Base-by-base conservation (phyloP, 306 rosid species). In the Cyclanthera cordifolia region DNA sequence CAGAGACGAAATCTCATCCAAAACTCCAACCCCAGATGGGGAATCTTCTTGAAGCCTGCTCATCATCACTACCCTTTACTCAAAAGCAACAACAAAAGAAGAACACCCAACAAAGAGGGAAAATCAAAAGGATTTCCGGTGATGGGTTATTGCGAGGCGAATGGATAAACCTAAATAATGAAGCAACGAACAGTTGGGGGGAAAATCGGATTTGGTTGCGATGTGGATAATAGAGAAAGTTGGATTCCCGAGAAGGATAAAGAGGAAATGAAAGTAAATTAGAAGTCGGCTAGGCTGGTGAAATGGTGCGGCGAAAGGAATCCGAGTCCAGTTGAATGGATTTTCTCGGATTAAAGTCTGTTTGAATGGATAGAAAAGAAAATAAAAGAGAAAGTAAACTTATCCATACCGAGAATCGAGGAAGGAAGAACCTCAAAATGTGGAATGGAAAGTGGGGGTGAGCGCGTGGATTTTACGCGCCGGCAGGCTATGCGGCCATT, bases 61-160 rank as follows among this genome's bases (percentile, higher is more conserved):
- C 95, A 73, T 79, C 95, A 71, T 89, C 86, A 75, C 80, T 11
- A 60, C n/a, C n/a, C n/a, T n/a, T n/a, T n/a, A n/a, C n/a, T n/a
- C n/a, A n/a, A n/a, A n/a, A n/a, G n/a, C n/a, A n/a, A n/a, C n/a
- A n/a, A n/a, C n/a, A n/a, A n/a, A n/a, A n/a, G n/a, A n/a, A n/a
- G n/a, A n/a, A n/a, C n/a, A n/a, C n/a, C n/a, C n/a, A 25, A 6
- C 12, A 6, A 11, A 32, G 8, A 34, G 15, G 3, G 25, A n/a
- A 60, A 27, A 27, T 27, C 30, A 27, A 3, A 27, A n/a, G 3
- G 4, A 17, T 9, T 3, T 19, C 6, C 14, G 19, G 12, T 1
- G 11, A 27, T 4, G 60, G 71, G 69, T 71, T 27, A 67, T 63
- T 56, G 61, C 19, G 83, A 86, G 86, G 84, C 77, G 70, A 78